These are phyloP conservation scores for Tetrahymena malaccensis DNA, from an alignment of 73 alveolate genomes.

Conservation along the genomic window DNA sequence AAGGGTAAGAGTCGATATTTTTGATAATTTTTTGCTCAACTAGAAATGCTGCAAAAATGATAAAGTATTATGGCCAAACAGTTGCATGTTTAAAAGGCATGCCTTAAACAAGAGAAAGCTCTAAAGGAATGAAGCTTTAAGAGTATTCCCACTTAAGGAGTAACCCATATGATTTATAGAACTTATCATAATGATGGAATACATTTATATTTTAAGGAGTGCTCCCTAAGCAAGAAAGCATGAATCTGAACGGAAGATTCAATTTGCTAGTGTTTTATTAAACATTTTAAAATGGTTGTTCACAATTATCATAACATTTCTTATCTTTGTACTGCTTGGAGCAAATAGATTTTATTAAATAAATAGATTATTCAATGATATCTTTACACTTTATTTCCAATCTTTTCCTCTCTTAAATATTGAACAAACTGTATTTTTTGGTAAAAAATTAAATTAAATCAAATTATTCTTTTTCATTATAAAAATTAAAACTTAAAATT, in stretches of 20 bases:
- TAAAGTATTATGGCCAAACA: not conserved
- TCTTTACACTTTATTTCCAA: not conserved
- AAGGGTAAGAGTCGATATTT: not conserved
- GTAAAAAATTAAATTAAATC: too few species aligned
- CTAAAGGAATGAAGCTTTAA: not conserved
- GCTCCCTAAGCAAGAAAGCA: not conserved
- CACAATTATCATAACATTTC: not conserved
- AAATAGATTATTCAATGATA: not conserved
- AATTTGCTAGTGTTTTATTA: not conserved
- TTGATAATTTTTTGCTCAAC: not conserved
- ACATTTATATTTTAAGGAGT: not conserved
- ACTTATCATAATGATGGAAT: not conserved
- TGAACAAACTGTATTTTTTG: not conserved
- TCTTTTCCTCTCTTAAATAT: not conserved
- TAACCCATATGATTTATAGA: not conserved
- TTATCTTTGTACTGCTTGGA: not conserved
- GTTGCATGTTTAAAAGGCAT: not conserved
- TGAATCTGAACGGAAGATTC: not conserved
- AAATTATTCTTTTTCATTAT: too few species aligned
- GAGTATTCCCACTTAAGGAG: not conserved
- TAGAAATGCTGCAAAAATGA: not conserved
- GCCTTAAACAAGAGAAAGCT: not conserved
- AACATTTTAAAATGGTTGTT: not conserved
- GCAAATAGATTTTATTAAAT: not conserved
- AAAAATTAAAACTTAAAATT: too few species aligned